Percentiles rank a stretch among this genome's conserved stretches.
Conservation (phyloP, 768 basidiomycete species). For the Tricholoma furcatifolium region DNA sequence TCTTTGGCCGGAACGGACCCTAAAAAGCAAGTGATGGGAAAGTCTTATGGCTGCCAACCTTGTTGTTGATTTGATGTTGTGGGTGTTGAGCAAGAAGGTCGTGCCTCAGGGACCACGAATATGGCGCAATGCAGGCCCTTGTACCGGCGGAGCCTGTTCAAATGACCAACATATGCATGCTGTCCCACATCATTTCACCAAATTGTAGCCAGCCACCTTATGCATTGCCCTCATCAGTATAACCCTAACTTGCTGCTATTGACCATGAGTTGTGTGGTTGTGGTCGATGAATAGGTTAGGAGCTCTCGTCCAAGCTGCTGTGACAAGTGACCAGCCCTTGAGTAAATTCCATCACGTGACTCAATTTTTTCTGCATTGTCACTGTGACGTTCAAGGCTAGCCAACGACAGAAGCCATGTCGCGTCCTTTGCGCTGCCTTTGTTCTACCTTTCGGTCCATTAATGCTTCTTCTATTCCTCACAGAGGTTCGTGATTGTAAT, state of each 20-base stretch:
- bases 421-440: conserved; percentile 24
- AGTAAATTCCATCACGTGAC: conserved; percentile 9
- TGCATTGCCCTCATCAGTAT: not conserved
- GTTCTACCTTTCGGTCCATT: conserved; percentile 20
- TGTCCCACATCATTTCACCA: not conserved
- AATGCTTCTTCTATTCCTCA: conserved; percentile 16
- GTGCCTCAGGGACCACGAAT: conserved; percentile 2
- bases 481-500: conserved; percentile 5
- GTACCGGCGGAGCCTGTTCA: not conserved
- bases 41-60: conserved; percentile 4
- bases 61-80: conserved; percentile 3
- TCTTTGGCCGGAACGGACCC: not conserved
- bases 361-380: conserved; percentile 13
- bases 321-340: conserved; percentile 10
- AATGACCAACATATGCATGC: not conserved
- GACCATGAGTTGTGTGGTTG: not conserved
- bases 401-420: conserved; percentile 23
- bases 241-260: not conserved
- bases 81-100: conserved; percentile 2
- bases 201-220: not conserved
- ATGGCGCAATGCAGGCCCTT: conserved; percentile 1
- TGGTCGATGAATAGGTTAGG: too few species aligned
- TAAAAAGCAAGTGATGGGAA: not conserved
- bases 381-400: not conserved
- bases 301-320: too few species aligned